phyloP scores from a whole-genome alignment of 1,284 basidiomycete genomes.

The Boletus semigastroideus region DNA sequence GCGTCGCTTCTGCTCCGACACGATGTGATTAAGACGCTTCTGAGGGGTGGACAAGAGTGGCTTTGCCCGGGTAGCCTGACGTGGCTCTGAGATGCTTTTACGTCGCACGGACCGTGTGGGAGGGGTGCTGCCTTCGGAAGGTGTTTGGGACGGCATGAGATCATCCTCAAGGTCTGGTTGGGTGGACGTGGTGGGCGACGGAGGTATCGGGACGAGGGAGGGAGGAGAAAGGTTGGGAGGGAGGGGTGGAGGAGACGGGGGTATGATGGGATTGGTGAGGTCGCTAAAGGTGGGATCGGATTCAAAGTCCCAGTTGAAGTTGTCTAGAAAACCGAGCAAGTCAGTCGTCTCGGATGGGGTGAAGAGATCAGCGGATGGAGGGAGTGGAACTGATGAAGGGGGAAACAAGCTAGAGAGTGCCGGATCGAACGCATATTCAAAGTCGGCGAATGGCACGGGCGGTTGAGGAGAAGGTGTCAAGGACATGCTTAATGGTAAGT shows the following conservation, averaged over 20 bases:
- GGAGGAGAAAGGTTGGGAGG: slow-evolving; percentile 3
- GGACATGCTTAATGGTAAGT: slow-evolving; percentile 28
- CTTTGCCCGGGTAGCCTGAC: slow-evolving; percentile 38
- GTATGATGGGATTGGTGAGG: slow-evolving; percentile 5
- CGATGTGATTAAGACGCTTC: slow-evolving; percentile 91
- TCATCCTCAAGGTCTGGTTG: slow-evolving; percentile 12
- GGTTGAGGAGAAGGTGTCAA: slow-evolving; percentile 38
- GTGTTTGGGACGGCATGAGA: background rate
- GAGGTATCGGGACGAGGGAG: slow-evolving; percentile 9
- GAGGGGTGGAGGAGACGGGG: slow-evolving; percentile 8
- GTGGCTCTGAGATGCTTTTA: slow-evolving; percentile 23
- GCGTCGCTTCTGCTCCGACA: slow-evolving; percentile 87
- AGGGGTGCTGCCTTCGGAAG: slow-evolving; percentile 8
- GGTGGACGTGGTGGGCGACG: slow-evolving; percentile 21
- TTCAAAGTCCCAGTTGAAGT: slow-evolving; percentile 66
- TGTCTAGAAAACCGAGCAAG: slow-evolving; percentile 74
- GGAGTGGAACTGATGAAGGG: slow-evolving; percentile 52
- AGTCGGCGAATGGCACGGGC: slow-evolving; percentile 58
- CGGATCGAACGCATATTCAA: slow-evolving; percentile 64
- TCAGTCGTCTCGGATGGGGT: slow-evolving; percentile 69
- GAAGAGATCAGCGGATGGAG: slow-evolving; percentile 72
- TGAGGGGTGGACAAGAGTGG: slow-evolving; percentile 78
- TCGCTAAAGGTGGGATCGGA: slow-evolving; percentile 25
- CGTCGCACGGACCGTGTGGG: slow-evolving; percentile 20
- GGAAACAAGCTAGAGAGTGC: slow-evolving; percentile 53